A percentile compares a stretch with the other conserved stretches of the same genome.
These are phyloP conservation scores for Cryphonectria radicalis DNA, from an alignment of 2,329 filamentous ascomycete genomes.

Conservation along the genomic window DNA sequence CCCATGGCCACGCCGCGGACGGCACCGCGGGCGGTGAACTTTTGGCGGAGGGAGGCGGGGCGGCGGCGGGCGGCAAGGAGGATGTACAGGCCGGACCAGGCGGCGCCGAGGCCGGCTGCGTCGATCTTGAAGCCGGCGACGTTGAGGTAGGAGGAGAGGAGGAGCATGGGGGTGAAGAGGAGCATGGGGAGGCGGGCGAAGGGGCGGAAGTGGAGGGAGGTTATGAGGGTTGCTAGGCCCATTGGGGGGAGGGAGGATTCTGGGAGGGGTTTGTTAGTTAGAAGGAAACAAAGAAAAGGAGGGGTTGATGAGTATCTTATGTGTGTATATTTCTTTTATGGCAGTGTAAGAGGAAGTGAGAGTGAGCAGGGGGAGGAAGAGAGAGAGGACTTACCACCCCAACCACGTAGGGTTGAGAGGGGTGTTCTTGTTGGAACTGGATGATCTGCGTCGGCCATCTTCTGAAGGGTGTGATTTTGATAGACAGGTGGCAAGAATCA, in stretches of 20 bases:
- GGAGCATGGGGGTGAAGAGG: conserved; percentile 53
- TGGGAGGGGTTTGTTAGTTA: conserved; percentile 34
- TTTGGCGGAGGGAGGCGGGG: conserved; percentile 36
- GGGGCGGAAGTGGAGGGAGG: conserved; percentile 60
- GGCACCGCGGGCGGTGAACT: conserved; percentile 52
- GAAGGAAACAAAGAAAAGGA: too few relatives aligned
- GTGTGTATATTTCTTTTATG: conserved; percentile 6
- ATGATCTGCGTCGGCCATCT: conserved; percentile 16
- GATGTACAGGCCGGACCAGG: conserved; percentile 62
- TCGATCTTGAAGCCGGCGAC: conserved; percentile 63
- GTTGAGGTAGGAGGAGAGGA: conserved; percentile 63
- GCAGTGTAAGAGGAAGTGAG: conserved; percentile 3
- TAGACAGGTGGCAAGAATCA: neutral
- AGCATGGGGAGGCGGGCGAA: conserved; percentile 53
- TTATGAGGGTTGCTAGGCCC: conserved; percentile 59
- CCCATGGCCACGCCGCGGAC: conserved; percentile 57
- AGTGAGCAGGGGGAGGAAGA: conserved; percentile 4
- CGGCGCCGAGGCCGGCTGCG: conserved; percentile 58
- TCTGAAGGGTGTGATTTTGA: neutral
- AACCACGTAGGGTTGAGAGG: conserved; percentile 45
- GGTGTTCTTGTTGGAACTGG: conserved; percentile 38
- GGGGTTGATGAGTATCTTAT: neutral
- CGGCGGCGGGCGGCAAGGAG: conserved; percentile 57
- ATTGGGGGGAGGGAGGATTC: conserved; percentile 59
- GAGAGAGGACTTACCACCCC: conserved; percentile 53